Base-by-base conservation (phyloP, 192 early-diverging fungal genomes). In the Coemansia sp. region DNA sequence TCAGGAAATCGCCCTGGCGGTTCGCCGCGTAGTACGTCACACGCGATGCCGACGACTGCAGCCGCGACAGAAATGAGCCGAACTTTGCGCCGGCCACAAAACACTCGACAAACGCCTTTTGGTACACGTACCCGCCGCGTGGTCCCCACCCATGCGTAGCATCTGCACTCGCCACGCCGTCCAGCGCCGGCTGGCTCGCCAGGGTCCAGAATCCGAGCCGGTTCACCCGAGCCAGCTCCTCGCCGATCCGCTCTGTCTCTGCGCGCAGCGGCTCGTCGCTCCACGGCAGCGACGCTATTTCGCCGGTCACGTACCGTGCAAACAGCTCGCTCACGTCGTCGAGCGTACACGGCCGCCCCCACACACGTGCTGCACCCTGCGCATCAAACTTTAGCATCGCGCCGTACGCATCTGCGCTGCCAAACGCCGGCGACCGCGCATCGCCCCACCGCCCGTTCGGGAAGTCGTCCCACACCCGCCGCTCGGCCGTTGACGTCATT, bases 391-490 rank as follows among this genome's bases (percentile, higher is more conserved):
- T 91, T 14, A 94, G 77, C 68, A 86, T 84, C 31, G 91, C 85
- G 35, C 92, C 93, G 74, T 94, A 95, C n/a, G 93, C 89, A 51
- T 87, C 85, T 35, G 88, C 60, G 52, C 86, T 83, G 70, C 94
- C 94, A 71, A 86, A 93, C 50, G 91, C 91, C 4, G 94, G 94
- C 4, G 95, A 98, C 25, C 94, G 83, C 19, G 97, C 88, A 65
- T 98, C 95, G 26, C 97, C 97, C 97, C 95, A 98, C 35, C 97
- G 89, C 38, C 97, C 97, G 66, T 98, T 98, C 16, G 95, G 97
- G 69, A 96, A 98, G 56, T 98, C 95, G 77, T 98, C 95, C 87
- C 88, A 90, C 48, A 86, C 59, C 6, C 57, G 65, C 61, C 60
- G 51, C 48, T 49, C 16, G 26, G 35, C 29, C 43, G 39, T 16